Evolutionary conservation across 1,284 basidiomycete species (phyloP).

Genomic region (Chalciporus sp.): DNA sequence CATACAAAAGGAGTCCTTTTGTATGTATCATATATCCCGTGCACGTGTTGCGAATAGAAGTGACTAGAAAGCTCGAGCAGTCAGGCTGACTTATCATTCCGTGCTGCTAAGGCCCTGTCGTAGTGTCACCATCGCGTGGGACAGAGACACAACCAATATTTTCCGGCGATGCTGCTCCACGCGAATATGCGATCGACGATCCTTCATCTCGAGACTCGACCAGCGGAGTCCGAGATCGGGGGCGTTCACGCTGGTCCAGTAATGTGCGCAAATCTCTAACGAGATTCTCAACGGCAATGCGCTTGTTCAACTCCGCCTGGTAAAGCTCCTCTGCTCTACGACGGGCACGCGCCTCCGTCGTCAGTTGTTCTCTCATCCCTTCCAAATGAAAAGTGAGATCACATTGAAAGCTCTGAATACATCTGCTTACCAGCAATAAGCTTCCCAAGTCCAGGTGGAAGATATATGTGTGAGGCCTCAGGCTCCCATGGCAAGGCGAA

Average conservation of each 20-base stretch:
- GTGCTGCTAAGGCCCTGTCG: no score
- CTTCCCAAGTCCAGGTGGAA: slow-evolving; percentile 38
- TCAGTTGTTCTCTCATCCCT: slow-evolving; percentile 39
- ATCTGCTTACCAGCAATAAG: slow-evolving; percentile 37
- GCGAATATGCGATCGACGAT: neutral
- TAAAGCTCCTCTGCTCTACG: slow-evolving; percentile 34
- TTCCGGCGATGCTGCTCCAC: neutral
- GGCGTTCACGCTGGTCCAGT: slow-evolving; percentile 6
- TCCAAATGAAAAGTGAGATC: slow-evolving; percentile 18
- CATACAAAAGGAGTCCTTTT: no score
- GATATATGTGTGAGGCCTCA: slow-evolving; percentile 31
- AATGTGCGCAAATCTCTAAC: slow-evolving; percentile 16
- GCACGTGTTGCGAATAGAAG: slow-evolving; percentile 1
- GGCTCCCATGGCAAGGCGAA: slow-evolving; percentile 37
- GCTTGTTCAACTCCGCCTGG: slow-evolving; percentile 25
- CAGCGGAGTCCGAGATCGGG: neutral
- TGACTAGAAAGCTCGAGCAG: neutral
- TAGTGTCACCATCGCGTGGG: neutral
- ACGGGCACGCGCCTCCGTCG: slow-evolving; percentile 34
- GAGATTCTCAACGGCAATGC: slow-evolving; percentile 24
- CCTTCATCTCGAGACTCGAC: neutral
- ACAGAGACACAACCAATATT: neutral
- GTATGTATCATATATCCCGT: slow-evolving; percentile 27
- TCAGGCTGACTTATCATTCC: no score
- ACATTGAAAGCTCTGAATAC: neutral